Base-by-base conservation (phyloP, 768 basidiomycete genomes). In the Psilocybe tampanensis region DNA sequence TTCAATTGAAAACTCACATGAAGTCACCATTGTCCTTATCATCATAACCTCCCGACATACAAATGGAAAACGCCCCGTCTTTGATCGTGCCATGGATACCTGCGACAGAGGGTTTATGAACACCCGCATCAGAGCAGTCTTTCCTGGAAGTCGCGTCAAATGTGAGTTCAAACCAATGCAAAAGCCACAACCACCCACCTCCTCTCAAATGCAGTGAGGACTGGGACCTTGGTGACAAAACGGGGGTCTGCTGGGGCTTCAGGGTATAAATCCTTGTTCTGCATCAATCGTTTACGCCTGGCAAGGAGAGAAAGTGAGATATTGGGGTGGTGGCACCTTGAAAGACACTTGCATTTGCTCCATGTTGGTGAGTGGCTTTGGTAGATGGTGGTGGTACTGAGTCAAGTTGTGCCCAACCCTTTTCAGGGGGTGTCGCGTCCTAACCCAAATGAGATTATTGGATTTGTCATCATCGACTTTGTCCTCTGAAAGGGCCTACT, bases 211-310 rank as follows among this genome's bases (percentile, higher is more conserved):
- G 23, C 24, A 13, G 49, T 51, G 13, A 57, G 36, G 21, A 57
- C 8, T 0, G 49, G 43, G 49, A 22, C 15, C 15, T 44, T 44
- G 3, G 42, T 11, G 11, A 69, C 70, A 57, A 68, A 69, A 17
- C 68, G 63, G 1, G 60, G 57, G 53, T 70, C 66, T 9, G 49
- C 49, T 43, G 11, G 69, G 67, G 48, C 57, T n/a, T 23, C 11
- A n/a, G 47, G 47, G 49, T 64, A 72, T 7, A 67, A 39, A 6
- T 48, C 18, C 8, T 52, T 1, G 34, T 70, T 52, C 39, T 56
- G 55, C 65, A 68, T 62, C 9, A 73, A n/a, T 18, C 32, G 29
- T 12, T 55, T 52, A 17, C 72, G 66, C 33, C 72, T 67, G 64
- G 11, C 11, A 45, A 17, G 24, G 32, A 23, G 17, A 45, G 17